phyloP scores from a whole-genome alignment of 2,329 filamentous ascomycete species.

The Exophiala sideris region DNA sequence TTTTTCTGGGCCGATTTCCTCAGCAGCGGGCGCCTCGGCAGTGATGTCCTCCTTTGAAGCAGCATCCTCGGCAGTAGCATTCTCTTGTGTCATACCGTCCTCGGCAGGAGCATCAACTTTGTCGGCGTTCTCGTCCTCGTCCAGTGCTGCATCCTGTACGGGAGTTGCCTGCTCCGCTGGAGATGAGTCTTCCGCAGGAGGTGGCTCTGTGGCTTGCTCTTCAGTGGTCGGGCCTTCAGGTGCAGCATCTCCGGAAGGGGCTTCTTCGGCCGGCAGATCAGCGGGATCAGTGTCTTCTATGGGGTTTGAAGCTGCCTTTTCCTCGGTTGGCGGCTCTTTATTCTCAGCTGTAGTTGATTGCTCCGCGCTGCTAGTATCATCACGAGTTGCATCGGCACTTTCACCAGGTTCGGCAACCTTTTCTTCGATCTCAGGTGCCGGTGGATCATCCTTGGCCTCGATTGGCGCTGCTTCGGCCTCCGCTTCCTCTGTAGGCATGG shows the following conservation, averaged over 20 bases:
- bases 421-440: constrained; percentile 30
- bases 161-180: constrained; percentile 24
- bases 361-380: too few species aligned
- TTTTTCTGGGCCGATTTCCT: constrained; percentile 3
- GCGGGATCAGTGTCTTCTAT: constrained; percentile 10
- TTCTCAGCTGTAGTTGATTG: neutral
- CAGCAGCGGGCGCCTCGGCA: constrained; percentile 20
- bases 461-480: neutral
- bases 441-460: too few species aligned
- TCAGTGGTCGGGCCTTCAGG: constrained; percentile 10
- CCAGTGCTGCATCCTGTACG: constrained; percentile 10
- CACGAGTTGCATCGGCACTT: too few species aligned
- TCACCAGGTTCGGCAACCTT: constrained; percentile 20
- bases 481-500: constrained; percentile 7
- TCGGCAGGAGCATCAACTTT: neutral
- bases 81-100: neutral
- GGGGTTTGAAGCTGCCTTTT: constrained; percentile 11
- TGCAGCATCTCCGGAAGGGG: constrained; percentile 10
- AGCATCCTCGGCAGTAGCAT: constrained; percentile 6
- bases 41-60: neutral
- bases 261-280: constrained; percentile 10
- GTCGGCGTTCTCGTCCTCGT: neutral
- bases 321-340: constrained; percentile 20
- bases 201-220: constrained; percentile 2
- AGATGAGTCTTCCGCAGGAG: constrained; percentile 23